A percentile compares a stretch with the other conserved stretches of the same genome.
Conservation (phyloP, 768 basidiomycete species). For the Imleria badia region DNA sequence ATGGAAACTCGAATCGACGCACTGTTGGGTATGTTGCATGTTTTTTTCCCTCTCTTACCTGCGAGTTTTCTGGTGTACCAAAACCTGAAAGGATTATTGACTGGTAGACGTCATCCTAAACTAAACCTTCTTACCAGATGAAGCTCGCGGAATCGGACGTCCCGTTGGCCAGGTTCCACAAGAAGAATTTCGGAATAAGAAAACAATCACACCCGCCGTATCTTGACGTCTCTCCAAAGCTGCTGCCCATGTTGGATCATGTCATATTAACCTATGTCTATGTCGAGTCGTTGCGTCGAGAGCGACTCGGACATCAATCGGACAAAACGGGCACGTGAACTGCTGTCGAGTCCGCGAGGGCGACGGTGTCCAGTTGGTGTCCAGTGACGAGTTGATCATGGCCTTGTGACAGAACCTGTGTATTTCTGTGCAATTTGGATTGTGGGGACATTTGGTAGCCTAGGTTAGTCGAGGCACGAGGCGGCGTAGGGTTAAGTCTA, state of each 20-base stretch:
- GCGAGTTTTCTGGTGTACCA: neutral
- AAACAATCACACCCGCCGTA: constrained; percentile 26
- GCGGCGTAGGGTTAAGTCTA: too few species aligned
- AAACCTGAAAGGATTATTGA: neutral
- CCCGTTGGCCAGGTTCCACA: constrained; percentile 21
- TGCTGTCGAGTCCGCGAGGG: neutral
- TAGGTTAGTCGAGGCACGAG: too few species aligned
- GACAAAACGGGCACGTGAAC: neutral
- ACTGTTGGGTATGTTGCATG: constrained; percentile 25
- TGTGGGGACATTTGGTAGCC: too few species aligned
- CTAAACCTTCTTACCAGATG: constrained; percentile 15
- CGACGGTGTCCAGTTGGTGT: too few species aligned
- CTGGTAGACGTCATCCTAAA: neutral
- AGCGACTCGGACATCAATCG: constrained; percentile 17
- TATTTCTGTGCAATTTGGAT: too few species aligned
- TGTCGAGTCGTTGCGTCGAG: constrained; percentile 26
- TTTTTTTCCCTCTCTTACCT: neutral
- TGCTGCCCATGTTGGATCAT: constrained; percentile 25
- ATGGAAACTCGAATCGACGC: constrained; percentile 33
- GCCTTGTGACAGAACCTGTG: too few species aligned
- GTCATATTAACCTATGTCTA: constrained; percentile 30
- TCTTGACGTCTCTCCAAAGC: constrained; percentile 22
- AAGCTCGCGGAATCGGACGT: constrained; percentile 14
- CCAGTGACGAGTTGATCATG: too few species aligned
- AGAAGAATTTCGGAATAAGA: constrained; percentile 24